phyloP scores from a whole-genome alignment of 805 yeast species.

The Kuraishia molischiana region DNA sequence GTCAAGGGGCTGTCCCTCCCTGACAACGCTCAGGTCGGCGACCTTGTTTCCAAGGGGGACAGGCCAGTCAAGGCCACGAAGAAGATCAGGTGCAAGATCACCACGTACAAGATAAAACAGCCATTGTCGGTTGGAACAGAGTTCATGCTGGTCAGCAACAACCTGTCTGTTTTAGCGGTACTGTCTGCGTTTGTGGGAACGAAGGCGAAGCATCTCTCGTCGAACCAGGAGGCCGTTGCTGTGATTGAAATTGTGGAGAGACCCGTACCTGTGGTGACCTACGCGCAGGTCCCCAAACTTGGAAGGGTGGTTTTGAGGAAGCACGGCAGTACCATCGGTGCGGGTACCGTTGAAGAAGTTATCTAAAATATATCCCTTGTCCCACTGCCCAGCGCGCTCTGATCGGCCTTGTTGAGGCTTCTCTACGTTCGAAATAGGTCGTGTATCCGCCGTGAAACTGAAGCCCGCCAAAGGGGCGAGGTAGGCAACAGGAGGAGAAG shows the following conservation, averaged over 20 bases:
- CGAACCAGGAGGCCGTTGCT: constrained; percentile 51
- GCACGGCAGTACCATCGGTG: constrained; percentile 64
- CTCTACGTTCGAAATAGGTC: too few relatives aligned
- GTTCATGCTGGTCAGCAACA: constrained; percentile 67
- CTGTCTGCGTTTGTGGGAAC: constrained; percentile 33
- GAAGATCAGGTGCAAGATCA: constrained; percentile 43
- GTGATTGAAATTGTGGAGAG: constrained; percentile 39
- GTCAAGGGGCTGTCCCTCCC: constrained; percentile 22
- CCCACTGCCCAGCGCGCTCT: too few relatives aligned
- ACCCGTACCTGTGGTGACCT: constrained; percentile 42
- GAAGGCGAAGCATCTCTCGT: constrained; percentile 41
- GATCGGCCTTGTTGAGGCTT: too few relatives aligned
- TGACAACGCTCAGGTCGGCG: constrained; percentile 52
- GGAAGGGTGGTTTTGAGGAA: constrained; percentile 67
- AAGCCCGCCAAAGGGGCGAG: too few relatives aligned
- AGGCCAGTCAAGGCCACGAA: constrained; percentile 36
- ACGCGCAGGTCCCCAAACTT: constrained; percentile 35
- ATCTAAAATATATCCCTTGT: constrained; percentile 25
- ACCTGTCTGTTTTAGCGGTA: constrained; percentile 61
- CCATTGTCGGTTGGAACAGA: constrained; percentile 79
- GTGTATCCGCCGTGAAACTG: too few relatives aligned
- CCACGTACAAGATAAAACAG: constrained; percentile 54
- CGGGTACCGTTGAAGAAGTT: constrained; percentile 16
- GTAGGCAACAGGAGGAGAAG: too few relatives aligned
- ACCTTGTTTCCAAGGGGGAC: constrained; percentile 44